Conservation (phyloP, 192 early-diverging fungal genomes). For the Backusella westeae region DNA sequence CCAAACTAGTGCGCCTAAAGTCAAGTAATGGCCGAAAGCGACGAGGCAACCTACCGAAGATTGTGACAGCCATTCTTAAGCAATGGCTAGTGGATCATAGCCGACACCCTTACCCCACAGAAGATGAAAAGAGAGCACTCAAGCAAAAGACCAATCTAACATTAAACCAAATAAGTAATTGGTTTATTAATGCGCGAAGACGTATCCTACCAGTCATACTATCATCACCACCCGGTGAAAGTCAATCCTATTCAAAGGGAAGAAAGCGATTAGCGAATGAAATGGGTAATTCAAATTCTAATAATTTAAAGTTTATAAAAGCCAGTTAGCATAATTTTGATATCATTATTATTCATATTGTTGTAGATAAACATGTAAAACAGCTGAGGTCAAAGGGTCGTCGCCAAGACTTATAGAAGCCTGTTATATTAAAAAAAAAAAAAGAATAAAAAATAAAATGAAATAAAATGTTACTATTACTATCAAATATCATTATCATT, state of each 20-base stretch:
- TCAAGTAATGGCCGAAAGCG: slow-evolving; percentile 25
- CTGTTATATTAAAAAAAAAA: neutral
- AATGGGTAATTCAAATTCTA: neutral
- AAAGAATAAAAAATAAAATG: neutral
- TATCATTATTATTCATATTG: neutral
- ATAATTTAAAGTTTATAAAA: neutral
- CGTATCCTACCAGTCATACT: slow-evolving; percentile 51
- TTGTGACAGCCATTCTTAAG: slow-evolving; percentile 54
- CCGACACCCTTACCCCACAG: slow-evolving; percentile 66
- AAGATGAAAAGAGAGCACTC: slow-evolving; percentile 58
- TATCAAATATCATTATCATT: no score
- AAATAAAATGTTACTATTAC: neutral
- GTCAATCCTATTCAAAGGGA: neutral
- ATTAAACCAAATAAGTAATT: slow-evolving; percentile 69
- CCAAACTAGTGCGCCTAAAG: neutral
- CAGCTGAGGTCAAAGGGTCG: neutral
- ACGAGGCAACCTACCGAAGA: slow-evolving; percentile 58
- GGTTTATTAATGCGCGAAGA: slow-evolving; percentile 74
- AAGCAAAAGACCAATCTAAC: slow-evolving; percentile 56
- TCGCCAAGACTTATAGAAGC: neutral
- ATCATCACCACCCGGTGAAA: slow-evolving; percentile 4
- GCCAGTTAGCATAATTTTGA: neutral
- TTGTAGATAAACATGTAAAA: slow-evolving; percentile 3
- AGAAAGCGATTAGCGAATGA: neutral
- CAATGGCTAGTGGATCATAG: slow-evolving; percentile 59